Evolutionary conservation across 345 rosid species (phyloP).

Genomic region (Hevea brasiliensis): DNA sequence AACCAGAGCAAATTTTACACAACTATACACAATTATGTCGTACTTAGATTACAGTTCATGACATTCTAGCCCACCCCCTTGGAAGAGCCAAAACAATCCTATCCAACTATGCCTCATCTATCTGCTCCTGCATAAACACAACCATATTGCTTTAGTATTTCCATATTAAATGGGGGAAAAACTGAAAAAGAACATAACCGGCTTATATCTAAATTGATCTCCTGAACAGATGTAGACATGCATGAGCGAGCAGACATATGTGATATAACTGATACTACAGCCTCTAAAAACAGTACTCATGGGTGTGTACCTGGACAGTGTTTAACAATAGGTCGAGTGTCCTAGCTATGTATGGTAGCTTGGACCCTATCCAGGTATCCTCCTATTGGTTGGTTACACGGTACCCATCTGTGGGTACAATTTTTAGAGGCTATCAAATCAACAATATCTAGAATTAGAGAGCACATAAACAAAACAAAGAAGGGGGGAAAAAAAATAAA

Average conservation of each 20-base stretch:
- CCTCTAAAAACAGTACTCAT: too few relatives aligned
- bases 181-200: background rate
- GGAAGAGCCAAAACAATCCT: conserved; percentile 13
- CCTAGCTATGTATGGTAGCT: too few relatives aligned
- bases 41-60: conserved; percentile 11
- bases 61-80: conserved; percentile 14
- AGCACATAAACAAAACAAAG: too few relatives aligned
- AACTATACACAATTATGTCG: background rate
- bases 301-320: too few relatives aligned
- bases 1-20: conserved; percentile 5
- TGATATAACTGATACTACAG: too few relatives aligned
- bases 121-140: conserved; percentile 15
- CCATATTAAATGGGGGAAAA: background rate
- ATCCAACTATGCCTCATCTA: conserved; percentile 16
- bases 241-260: too few relatives aligned
- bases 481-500: background rate
- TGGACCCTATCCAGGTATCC: too few relatives aligned
- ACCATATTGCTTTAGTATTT: background rate
- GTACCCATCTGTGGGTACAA: too few relatives aligned
- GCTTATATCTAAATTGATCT: background rate
- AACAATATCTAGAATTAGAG: background rate
- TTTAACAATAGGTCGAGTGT: too few relatives aligned
- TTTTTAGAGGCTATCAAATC: too few relatives aligned
- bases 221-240: background rate
- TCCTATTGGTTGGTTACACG: too few relatives aligned